Evolutionary conservation across 805 yeast genomes (phyloP).

Genomic region (Barnettozyma botsteinii): DNA sequence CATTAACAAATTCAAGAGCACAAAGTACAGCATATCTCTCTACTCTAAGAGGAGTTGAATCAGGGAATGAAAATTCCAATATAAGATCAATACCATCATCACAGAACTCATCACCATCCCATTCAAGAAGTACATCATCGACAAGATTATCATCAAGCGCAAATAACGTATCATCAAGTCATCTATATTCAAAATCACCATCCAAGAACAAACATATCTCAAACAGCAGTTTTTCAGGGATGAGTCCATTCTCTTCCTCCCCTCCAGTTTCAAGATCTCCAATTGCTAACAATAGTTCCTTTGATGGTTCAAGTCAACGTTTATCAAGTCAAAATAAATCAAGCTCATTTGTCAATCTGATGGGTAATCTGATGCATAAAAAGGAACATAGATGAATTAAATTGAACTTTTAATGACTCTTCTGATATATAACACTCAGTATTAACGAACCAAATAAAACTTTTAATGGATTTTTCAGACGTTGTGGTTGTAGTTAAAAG

Average conservation of each 20-base stretch:
- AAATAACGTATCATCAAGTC: not conserved
- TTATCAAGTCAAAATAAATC: constrained; percentile 16
- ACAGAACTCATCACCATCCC: constrained; percentile 17
- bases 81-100: constrained; percentile 10
- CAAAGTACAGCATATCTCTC: constrained; percentile 23
- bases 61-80: not conserved
- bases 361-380: constrained; percentile 23
- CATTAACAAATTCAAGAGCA: constrained; percentile 23
- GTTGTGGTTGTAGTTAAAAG: too few species aligned
- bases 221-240: constrained; percentile 1
- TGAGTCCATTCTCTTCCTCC: constrained; percentile 10
- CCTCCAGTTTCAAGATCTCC: constrained; percentile 6
- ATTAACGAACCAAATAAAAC: not conserved
- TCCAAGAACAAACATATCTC: constrained; percentile 5
- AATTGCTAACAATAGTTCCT: not conserved
- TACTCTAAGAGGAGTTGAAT: constrained; percentile 19
- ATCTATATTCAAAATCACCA: constrained; percentile 9
- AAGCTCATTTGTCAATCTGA: constrained; percentile 23
- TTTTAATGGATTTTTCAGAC: too few species aligned
- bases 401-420: not conserved
- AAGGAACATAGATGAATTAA: constrained; percentile 12
- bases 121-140: constrained; percentile 19
- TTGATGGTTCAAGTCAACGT: not conserved
- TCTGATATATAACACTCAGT: too few species aligned
- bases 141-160: constrained; percentile 2